phyloP scores from a whole-genome alignment of 257 asterid species.

The Voacanga thouarsii region DNA sequence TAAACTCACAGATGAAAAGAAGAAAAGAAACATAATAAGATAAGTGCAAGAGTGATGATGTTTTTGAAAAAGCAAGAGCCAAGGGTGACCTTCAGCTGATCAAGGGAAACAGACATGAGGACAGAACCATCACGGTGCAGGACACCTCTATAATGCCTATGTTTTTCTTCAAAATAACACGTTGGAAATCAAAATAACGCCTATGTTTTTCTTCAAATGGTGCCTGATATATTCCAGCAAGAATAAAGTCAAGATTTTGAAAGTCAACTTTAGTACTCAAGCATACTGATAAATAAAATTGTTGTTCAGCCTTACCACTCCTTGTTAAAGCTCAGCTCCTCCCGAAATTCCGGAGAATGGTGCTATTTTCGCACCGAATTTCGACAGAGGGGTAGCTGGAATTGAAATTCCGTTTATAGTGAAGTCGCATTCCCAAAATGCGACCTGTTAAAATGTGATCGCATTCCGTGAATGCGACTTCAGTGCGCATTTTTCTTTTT shows the following conservation, averaged over 20 bases:
- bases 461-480: no score
- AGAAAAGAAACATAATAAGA: neutral
- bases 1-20: neutral
- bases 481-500: no score
- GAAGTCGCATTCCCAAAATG: no score
- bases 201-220: constrained; percentile 92
- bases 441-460: no score
- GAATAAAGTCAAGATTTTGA: constrained; percentile 5
- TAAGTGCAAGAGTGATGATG: neutral
- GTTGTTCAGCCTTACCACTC: constrained; percentile 72
- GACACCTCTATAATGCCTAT: constrained; percentile 87
- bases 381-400: no score
- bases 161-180: no score
- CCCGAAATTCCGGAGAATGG: no score
- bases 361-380: no score
- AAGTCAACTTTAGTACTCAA: constrained; percentile 14
- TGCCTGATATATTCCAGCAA: constrained; percentile 42
- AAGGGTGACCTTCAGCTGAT: constrained; percentile 78
- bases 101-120: constrained; percentile 85
- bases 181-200: constrained; percentile 92
- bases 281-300: constrained; percentile 12
- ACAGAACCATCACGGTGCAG: constrained; percentile 99
- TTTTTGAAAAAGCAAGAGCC: neutral
- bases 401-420: no score
- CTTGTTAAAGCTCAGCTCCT: constrained; percentile 89